Conservation (phyloP, 2,329 filamentous ascomycete genomes). For the Colletotrichum australisinense region DNA sequence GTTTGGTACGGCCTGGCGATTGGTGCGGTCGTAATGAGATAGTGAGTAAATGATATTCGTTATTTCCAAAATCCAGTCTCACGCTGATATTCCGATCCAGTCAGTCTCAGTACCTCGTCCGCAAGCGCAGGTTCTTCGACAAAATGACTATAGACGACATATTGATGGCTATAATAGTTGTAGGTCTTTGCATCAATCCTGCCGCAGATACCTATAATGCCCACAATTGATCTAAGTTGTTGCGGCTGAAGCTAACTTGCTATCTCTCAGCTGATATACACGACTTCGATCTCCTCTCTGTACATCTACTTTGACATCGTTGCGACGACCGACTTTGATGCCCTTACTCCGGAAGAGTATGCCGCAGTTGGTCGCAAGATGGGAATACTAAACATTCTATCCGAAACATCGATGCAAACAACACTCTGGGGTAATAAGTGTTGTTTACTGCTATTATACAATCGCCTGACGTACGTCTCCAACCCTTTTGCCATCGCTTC, state of each 20-base stretch:
- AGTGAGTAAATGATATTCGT: not conserved
- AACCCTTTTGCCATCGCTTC: not conserved
- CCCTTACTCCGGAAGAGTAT: slow-evolving; percentile 4
- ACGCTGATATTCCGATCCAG: slow-evolving; percentile 2
- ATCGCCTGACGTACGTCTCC: slow-evolving; percentile 17
- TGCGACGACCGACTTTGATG: not conserved
- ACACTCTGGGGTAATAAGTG: slow-evolving; percentile 34
- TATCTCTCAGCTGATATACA: slow-evolving; percentile 15
- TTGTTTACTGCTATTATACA: slow-evolving; percentile 27
- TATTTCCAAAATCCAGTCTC: not conserved
- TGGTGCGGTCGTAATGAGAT: slow-evolving; percentile 17
- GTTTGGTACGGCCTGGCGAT: slow-evolving; percentile 17
- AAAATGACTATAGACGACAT: slow-evolving; percentile 24
- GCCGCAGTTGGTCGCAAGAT: slow-evolving; percentile 7
- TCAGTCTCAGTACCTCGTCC: slow-evolving; percentile 24
- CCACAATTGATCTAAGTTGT: too few species aligned
- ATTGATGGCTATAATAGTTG: slow-evolving; percentile 18
- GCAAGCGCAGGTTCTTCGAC: slow-evolving; percentile 23
- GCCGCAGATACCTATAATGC: too few species aligned
- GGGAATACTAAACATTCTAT: slow-evolving; percentile 22
- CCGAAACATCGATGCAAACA: slow-evolving; percentile 30
- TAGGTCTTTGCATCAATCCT: slow-evolving; percentile 1
- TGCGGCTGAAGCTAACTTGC: too few species aligned
- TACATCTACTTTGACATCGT: slow-evolving; percentile 23
- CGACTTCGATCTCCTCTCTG: not conserved